phyloP scores from a whole-genome alignment of 1,284 basidiomycete species.

The Ceraceosorus bombacis region DNA sequence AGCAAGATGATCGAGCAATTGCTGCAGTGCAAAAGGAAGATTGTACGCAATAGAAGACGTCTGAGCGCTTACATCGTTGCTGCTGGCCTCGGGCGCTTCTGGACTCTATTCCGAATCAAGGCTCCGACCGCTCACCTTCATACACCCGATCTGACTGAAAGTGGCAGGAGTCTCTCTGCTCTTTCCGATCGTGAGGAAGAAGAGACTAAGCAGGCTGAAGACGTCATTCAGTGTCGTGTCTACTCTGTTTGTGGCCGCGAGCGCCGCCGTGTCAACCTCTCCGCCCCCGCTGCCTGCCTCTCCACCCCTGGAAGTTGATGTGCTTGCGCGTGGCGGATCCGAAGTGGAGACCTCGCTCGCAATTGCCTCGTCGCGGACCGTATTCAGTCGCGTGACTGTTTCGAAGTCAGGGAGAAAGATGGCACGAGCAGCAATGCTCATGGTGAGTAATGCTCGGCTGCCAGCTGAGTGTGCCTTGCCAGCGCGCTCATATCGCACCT shows the following conservation, averaged over 20 bases:
- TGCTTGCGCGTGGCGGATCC: conserved; percentile 5
- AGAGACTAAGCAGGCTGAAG: conserved; percentile 45
- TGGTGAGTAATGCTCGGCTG: not conserved
- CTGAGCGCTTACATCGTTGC: not conserved
- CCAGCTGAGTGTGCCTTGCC: not conserved
- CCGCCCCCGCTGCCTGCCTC: not conserved
- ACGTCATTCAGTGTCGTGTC: conserved; percentile 48
- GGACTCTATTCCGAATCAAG: not conserved
- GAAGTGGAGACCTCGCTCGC: conserved; percentile 11
- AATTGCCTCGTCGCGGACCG: conserved; percentile 63
- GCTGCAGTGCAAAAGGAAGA: conserved; percentile 8
- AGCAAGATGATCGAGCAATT: conserved; percentile 44
- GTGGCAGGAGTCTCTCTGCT: conserved; percentile 44
- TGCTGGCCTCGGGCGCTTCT: not conserved
- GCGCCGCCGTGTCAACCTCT: conserved; percentile 12
- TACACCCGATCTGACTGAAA: conserved; percentile 44
- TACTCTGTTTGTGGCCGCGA: conserved; percentile 39
- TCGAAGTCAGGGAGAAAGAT: conserved; percentile 19
- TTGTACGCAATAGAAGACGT: not conserved
- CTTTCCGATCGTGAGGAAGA: conserved; percentile 47
- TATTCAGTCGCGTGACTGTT: conserved; percentile 81
- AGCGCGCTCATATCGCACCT: conserved; percentile 53
- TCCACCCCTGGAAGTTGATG: conserved; percentile 1
- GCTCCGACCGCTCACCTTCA: conserved; percentile 23
- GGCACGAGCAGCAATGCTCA: conserved; percentile 1